These are phyloP conservation scores for Ceratobasidium sp. DNA, from an alignment of 1,284 basidiomycete genomes.

Conservation along the genomic window DNA sequence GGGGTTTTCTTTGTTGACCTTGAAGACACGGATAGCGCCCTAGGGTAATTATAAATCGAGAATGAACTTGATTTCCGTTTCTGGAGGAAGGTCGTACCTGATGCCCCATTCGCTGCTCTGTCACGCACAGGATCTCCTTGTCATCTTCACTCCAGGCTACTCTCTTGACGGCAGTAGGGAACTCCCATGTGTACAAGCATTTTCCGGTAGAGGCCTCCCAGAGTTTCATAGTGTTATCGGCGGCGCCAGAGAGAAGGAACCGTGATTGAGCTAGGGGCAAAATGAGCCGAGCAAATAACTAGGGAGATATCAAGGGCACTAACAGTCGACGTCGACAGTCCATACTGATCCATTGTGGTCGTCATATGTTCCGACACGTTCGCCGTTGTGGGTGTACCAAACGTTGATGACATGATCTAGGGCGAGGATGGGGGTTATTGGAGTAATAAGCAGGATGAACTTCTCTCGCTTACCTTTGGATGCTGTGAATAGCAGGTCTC, in stretches of 20 bases:
- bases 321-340: constrained; percentile 96
- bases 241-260: constrained; percentile 84
- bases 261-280: constrained; percentile 76
- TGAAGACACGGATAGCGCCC: constrained; percentile 88
- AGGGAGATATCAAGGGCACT: constrained; percentile 57
- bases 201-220: constrained; percentile 94
- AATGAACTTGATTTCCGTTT: constrained; percentile 35
- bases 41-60: background rate
- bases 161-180: constrained; percentile 96
- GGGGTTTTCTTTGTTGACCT: constrained; percentile 85
- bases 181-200: constrained; percentile 95
- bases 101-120: constrained; percentile 96
- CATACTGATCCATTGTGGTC: constrained; percentile 98
- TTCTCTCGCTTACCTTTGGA: constrained; percentile 70
- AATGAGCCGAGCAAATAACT: background rate
- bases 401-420: constrained; percentile 91
- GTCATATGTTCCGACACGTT: constrained; percentile 95
- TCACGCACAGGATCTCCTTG: constrained; percentile 88
- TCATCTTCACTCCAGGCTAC: constrained; percentile 93
- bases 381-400: constrained; percentile 99
- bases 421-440: background rate
- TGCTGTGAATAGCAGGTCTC: constrained; percentile 95
- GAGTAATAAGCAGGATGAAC: background rate
- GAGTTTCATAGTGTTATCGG: constrained; percentile 90
- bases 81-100: constrained; percentile 57